A percentile compares a stretch with the other conserved stretches of the same genome.
phyloP scores from a whole-genome alignment of 805 yeast species.

The Suhomyces kilbournensis region DNA sequence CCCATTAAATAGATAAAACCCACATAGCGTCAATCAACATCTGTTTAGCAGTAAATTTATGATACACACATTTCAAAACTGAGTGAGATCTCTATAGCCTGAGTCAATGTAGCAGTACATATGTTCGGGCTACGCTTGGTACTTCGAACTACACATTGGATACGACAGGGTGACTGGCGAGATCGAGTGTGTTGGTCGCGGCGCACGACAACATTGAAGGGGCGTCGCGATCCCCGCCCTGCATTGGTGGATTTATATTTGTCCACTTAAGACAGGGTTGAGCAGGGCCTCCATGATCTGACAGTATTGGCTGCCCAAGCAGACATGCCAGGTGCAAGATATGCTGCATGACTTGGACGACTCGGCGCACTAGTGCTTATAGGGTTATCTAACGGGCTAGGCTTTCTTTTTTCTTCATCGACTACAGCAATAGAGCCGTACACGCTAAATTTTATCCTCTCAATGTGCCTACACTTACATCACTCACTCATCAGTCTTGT shows the following conservation, averaged over 20 bases:
- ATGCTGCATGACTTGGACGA: too few species aligned
- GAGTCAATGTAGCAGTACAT: too few species aligned
- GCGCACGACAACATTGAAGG: background rate
- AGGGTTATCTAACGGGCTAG: background rate
- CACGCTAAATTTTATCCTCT: background rate
- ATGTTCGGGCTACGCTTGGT: background rate
- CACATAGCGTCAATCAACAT: background rate
- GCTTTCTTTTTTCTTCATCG: background rate
- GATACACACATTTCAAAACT: too few species aligned
- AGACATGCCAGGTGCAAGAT: background rate
- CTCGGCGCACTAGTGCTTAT: background rate
- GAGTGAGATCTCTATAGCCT: background rate
- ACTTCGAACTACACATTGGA: background rate
- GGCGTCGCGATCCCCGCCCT: background rate
- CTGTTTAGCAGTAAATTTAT: too few species aligned
- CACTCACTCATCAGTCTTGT: background rate
- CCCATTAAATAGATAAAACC: slow-evolving; percentile 22
- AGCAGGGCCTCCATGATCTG: background rate
- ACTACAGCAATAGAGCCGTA: background rate
- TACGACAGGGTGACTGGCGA: background rate
- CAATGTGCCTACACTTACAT: background rate
- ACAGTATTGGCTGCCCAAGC: background rate
- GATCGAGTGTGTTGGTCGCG: background rate
- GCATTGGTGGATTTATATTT: background rate
- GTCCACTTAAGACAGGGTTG: background rate